A percentile compares a stretch with the other conserved stretches of the same genome.
phyloP scores from a whole-genome alignment of 768 basidiomycete genomes.

The Vararia minispora region DNA sequence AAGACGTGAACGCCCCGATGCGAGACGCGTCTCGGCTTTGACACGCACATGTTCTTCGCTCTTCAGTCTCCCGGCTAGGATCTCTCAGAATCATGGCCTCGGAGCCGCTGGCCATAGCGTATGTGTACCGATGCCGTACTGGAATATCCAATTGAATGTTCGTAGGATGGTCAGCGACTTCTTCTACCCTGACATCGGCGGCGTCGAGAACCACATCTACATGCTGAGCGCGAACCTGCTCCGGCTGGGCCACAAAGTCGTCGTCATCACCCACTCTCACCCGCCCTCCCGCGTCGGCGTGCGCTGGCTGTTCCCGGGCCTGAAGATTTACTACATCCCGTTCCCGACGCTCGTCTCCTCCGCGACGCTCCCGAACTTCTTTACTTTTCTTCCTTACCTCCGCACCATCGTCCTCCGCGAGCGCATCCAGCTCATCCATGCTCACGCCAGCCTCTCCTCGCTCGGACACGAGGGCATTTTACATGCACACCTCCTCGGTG shows the following conservation, averaged over 20 bases:
- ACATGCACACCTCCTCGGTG: conserved; percentile 76
- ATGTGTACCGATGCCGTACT: background rate
- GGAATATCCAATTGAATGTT: background rate
- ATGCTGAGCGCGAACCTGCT: conserved; percentile 81
- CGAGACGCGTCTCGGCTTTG: too few relatives aligned
- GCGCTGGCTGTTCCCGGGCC: conserved; percentile 74
- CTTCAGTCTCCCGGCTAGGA: too few relatives aligned
- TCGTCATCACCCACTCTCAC: conserved; percentile 91
- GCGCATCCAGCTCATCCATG: conserved; percentile 78
- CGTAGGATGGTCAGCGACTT: conserved; percentile 92
- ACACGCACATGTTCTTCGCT: too few relatives aligned
- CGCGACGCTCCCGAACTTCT: conserved; percentile 90
- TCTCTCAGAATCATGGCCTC: background rate
- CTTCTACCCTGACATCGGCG: conserved; percentile 89
- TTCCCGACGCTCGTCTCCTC: conserved; percentile 82
- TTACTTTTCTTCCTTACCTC: conserved; percentile 86
- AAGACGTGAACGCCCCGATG: too few relatives aligned
- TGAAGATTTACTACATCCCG: conserved; percentile 95
- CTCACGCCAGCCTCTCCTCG: conserved; percentile 83
- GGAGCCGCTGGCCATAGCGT: conserved; percentile 2
- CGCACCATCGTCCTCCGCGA: conserved; percentile 84
- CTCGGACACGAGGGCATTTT: conserved; percentile 89
- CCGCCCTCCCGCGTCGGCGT: conserved; percentile 78
- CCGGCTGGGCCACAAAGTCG: conserved; percentile 80
- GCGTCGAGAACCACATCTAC: conserved; percentile 95